These are phyloP conservation scores for Berberis thunbergii DNA, from an alignment of 164 flowering plant genomes.

Conservation along the genomic window DNA sequence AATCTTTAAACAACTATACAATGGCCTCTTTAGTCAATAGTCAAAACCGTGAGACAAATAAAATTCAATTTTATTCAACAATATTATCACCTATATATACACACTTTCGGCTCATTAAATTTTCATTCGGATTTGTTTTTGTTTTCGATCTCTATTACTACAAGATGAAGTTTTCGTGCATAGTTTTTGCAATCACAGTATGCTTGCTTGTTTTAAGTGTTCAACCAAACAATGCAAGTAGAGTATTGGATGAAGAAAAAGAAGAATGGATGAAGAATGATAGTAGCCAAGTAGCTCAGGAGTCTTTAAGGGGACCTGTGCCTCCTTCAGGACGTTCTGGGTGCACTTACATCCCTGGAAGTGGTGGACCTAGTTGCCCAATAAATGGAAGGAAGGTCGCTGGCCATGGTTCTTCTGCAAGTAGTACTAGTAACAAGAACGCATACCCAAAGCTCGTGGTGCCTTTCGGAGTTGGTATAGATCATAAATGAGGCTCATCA, in stretches of 20 bases:
- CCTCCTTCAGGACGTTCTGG: constrained; percentile 23
- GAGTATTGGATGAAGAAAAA: constrained; percentile 13
- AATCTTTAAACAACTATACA: no score
- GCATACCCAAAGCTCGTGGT: constrained; percentile 4
- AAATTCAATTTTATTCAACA: no score
- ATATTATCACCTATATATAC: no score
- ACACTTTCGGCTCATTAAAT: background rate
- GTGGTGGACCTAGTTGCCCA: constrained; percentile 22
- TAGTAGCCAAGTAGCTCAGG: constrained; percentile 1
- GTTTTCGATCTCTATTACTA: background rate
- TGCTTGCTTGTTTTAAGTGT: constrained; percentile 1
- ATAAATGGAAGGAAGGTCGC: constrained; percentile 20
- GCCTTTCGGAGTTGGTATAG: background rate
- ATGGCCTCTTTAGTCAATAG: no score
- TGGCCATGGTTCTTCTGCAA: constrained; percentile 12
- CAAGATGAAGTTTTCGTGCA: constrained; percentile 3
- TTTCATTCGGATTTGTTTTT: background rate
- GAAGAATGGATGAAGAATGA: background rate
- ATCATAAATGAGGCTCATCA: no score
- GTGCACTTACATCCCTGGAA: constrained; percentile 30
- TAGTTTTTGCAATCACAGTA: constrained; percentile 7
- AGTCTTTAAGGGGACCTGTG: background rate
- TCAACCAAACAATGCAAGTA: constrained; percentile 10
- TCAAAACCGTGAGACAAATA: no score
- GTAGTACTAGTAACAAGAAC: background rate